These are phyloP conservation scores for Candida palmyrensis DNA, from an alignment of 805 yeast genomes.

Conservation along the genomic window DNA sequence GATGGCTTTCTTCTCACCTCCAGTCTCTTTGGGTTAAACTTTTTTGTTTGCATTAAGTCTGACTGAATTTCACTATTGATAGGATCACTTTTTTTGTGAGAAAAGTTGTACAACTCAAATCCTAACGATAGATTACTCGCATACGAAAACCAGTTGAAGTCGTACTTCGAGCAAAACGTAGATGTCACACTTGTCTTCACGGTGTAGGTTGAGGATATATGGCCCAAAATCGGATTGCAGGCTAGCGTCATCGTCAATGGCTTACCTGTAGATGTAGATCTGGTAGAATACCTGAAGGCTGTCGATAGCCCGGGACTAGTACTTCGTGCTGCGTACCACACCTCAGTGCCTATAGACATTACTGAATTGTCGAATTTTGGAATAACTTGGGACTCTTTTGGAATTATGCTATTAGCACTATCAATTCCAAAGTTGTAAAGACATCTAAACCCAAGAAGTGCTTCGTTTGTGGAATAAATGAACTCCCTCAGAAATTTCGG, in stretches of 20 bases:
- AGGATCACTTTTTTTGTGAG: no score
- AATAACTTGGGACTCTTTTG: conserved; percentile 32
- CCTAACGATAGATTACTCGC: conserved; percentile 85
- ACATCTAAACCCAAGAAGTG: conserved; percentile 74
- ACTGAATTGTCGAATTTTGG: conserved; percentile 56
- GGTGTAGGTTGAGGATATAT: conserved; percentile 80
- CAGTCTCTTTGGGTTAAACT: no score
- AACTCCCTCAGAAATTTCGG: conserved; percentile 65
- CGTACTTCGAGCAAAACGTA: conserved; percentile 79
- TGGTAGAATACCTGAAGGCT: conserved; percentile 78
- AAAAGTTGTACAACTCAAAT: conserved; percentile 68
- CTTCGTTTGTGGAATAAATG: conserved; percentile 79
- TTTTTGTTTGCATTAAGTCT: background rate
- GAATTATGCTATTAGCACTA: conserved; percentile 22
- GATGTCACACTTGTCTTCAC: conserved; percentile 72
- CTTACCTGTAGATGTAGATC: conserved; percentile 79
- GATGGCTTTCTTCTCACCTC: background rate
- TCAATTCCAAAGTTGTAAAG: conserved; percentile 58
- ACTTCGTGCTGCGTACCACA: conserved; percentile 80
- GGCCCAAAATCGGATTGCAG: conserved; percentile 86
- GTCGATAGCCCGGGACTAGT: conserved; percentile 89
- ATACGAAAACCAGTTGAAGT: conserved; percentile 86
- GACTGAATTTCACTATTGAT: background rate
- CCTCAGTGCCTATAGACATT: conserved; percentile 73
- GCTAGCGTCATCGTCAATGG: conserved; percentile 87